Conservation (phyloP, 805 yeast genomes). For the Torulaspora indica region DNA sequence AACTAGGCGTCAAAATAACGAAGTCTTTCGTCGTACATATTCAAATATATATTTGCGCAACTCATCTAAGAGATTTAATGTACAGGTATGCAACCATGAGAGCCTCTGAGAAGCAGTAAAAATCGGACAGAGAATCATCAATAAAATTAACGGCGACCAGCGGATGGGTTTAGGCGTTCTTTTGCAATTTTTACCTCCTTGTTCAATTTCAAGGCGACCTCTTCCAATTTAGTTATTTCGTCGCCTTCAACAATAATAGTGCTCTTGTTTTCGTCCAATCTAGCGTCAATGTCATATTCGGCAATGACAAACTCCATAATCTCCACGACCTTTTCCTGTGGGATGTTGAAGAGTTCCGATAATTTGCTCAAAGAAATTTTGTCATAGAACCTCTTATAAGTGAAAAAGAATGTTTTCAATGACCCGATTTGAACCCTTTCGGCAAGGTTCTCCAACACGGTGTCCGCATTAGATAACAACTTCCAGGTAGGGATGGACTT, state of each 20-base stretch:
- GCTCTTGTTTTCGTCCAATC: constrained; percentile 58
- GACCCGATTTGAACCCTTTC: constrained; percentile 84
- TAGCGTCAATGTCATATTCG: constrained; percentile 69
- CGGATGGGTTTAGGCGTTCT: constrained; percentile 32
- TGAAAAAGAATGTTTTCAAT: constrained; percentile 85
- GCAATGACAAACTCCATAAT: constrained; percentile 72
- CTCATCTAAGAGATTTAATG: constrained; percentile 13
- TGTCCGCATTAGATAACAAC: constrained; percentile 63
- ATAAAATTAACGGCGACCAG: constrained; percentile 23
- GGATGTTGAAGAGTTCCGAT: constrained; percentile 60
- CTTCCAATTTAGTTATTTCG: constrained; percentile 80
- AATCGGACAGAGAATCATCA: neutral
- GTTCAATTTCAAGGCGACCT: constrained; percentile 72
- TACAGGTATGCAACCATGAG: constrained; percentile 20
- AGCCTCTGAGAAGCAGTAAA: constrained; percentile 7
- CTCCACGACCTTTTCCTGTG: constrained; percentile 51
- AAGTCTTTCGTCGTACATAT: constrained; percentile 8
- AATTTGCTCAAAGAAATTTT: constrained; percentile 67
- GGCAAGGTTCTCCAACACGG: constrained; percentile 64
- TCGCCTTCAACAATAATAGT: constrained; percentile 68
- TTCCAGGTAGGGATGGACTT: constrained; percentile 67
- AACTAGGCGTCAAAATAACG: neutral
- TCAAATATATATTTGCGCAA: constrained; percentile 8
- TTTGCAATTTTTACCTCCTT: constrained; percentile 35
- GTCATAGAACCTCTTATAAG: constrained; percentile 70